phyloP scores from a whole-genome alignment of 2,329 filamentous ascomycete genomes.

The Elsinoe perseae region DNA sequence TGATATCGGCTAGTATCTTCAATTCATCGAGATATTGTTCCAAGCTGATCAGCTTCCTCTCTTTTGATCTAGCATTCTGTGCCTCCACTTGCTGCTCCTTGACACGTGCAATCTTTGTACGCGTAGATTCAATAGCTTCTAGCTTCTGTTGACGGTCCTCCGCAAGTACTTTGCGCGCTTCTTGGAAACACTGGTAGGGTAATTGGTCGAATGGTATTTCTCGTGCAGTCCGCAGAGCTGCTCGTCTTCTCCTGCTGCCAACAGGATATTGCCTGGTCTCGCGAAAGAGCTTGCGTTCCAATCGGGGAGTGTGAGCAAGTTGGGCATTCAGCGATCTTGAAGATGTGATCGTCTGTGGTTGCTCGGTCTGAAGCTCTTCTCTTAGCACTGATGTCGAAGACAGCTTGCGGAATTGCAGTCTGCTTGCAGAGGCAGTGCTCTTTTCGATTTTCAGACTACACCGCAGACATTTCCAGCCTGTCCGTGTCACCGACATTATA shows the following conservation, averaged over 20 bases:
- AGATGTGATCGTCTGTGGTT: background rate
- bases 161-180: slow-evolving; percentile 75
- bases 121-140: slow-evolving; percentile 58
- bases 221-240: slow-evolving; percentile 43
- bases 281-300: slow-evolving; percentile 62
- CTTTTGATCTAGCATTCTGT: slow-evolving; percentile 41
- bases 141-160: slow-evolving; percentile 78
- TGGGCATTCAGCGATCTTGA: slow-evolving; percentile 49
- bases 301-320: slow-evolving; percentile 55
- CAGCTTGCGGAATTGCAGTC: background rate
- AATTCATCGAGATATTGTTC: slow-evolving; percentile 63
- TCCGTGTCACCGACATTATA: background rate
- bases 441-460: slow-evolving; percentile 1
- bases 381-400: background rate
- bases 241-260: slow-evolving; percentile 75
- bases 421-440: background rate
- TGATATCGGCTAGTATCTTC: slow-evolving; percentile 88
- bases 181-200: slow-evolving; percentile 96
- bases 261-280: slow-evolving; percentile 49
- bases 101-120: slow-evolving; percentile 60
- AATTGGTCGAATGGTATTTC: slow-evolving; percentile 84
- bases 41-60: slow-evolving; percentile 62
- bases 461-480: slow-evolving; percentile 14
- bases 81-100: slow-evolving; percentile 41
- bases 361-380: background rate